Percentiles rank a stretch among this genome's conserved stretches.
These are phyloP conservation scores for Oryza glumipatula DNA, from an alignment of 176 grass and related monocot species.

Conservation along the genomic window DNA sequence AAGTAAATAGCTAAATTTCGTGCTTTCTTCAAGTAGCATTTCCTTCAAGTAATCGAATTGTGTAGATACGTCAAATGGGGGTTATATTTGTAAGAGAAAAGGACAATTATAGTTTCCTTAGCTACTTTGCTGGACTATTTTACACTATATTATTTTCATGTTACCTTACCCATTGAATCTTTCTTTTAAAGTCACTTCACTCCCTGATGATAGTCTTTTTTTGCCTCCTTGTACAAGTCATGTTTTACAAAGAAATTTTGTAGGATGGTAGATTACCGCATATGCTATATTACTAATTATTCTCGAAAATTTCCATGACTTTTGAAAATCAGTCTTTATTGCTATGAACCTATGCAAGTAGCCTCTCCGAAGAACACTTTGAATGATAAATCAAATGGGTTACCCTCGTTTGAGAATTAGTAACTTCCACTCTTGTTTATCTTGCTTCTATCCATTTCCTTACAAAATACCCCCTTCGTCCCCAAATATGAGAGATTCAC, in stretches of 20 bases:
- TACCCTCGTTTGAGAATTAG: not conserved
- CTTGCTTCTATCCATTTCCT: not conserved
- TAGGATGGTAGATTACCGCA: not conserved
- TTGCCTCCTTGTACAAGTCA: not conserved
- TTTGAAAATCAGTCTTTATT: not conserved
- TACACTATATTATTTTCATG: not conserved
- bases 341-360: not conserved
- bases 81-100: not conserved
- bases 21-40: slow-evolving; percentile 7
- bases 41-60: not conserved
- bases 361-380: not conserved
- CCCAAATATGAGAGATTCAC: too few species aligned
- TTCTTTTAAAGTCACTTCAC: not conserved
- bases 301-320: not conserved
- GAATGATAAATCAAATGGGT: not conserved
- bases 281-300: not conserved
- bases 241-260: not conserved
- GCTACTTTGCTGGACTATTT: not conserved
- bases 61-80: not conserved
- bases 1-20: not conserved
- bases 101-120: not conserved
- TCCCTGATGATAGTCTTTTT: not conserved
- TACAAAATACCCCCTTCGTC: not conserved
- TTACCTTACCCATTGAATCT: not conserved
- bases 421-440: not conserved